Evolutionary conservation across 202 grass and related monocot species (phyloP), one percentile per base, ranked within the genome.

Genomic region (Dendrocalamus latiflorus): DNA sequence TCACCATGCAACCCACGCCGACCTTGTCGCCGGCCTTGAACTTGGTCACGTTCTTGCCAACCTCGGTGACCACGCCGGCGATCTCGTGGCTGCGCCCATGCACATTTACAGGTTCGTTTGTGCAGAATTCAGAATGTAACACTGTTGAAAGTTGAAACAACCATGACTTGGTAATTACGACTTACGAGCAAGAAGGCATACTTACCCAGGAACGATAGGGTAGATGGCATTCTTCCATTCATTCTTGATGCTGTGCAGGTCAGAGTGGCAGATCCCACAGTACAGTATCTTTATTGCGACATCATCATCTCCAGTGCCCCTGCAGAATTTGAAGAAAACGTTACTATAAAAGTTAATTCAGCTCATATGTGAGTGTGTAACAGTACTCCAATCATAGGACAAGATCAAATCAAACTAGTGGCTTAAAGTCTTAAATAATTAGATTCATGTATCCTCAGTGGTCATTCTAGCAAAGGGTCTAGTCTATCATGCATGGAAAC

Each of bases 181-280:
- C n/a, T n/a, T n/a, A n/a, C n/a, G n/a, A n/a, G 45, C 17, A 65
- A 22, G 6, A 26, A 20, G 1, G 37, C 21, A 28, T 20, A 8
- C 20, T 22, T 77, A 90, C 89, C 93, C 93, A 8, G 88, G 82
- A 8, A 97, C 64, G 0, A 91, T 45, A 0, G 93, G 93, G 49
- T 97, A 97, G 1, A 50, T 63, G 44, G 86, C 2, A 36, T 63
- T 87, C 13, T 20, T 8, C 93, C 90, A 93, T 0, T 91, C 90
- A 24, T 97, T 93, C 83, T 79, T 93, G 58, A 84, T 56, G 74
- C 38, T 51, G 78, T 97, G 90, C 3, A 97, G 62, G 49, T 97
- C 90, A 0, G 93, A 91, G 73, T 97, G 93, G 44, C 93, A 97
- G n/a, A 97, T 81, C 11, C 93, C 93, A 47, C 93, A 97, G 61